Evolutionary conservation across 768 basidiomycete genomes (phyloP).

Genomic region (Pleurotus giganteus): DNA sequence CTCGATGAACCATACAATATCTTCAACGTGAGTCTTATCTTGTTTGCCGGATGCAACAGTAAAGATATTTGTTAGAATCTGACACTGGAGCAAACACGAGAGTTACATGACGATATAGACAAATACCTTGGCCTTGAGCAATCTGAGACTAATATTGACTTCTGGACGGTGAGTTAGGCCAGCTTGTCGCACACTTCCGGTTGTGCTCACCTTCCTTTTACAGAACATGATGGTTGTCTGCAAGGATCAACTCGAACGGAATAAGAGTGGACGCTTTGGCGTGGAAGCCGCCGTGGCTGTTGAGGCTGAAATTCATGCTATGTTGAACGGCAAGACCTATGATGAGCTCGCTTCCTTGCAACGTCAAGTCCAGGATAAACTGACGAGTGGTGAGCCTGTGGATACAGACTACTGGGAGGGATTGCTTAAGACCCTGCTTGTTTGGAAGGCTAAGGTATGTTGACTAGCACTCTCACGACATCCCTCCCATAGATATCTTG

Average conservation of each 20-base stretch:
- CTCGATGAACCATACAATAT: constrained; percentile 98
- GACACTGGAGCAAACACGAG: constrained; percentile 82
- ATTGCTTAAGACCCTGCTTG: constrained; percentile 85
- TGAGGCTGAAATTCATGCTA: constrained; percentile 76
- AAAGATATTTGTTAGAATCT: constrained; percentile 58
- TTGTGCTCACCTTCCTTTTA: neutral
- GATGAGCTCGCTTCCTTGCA: constrained; percentile 84
- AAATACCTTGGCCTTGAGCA: constrained; percentile 87
- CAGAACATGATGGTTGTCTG: constrained; percentile 98
- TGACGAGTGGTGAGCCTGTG: constrained; percentile 88
- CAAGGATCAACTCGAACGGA: constrained; percentile 82
- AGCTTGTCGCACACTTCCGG: neutral
- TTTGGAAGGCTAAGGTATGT: constrained; percentile 93
- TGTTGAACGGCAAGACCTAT: constrained; percentile 84
- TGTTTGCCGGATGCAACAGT: neutral
- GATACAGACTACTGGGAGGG: constrained; percentile 99
- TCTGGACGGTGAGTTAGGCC: constrained; percentile 79
- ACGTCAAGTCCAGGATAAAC: constrained; percentile 82
- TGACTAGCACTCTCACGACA: neutral
- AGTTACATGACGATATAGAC: constrained; percentile 93
- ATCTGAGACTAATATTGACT: constrained; percentile 84
- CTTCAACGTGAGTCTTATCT: constrained; percentile 69
- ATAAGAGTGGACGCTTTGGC: constrained; percentile 57
- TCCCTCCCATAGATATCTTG: constrained; percentile 10
- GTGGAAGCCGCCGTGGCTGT: constrained; percentile 76